Percentiles rank a stretch among this genome's conserved stretches.
Evolutionary conservation across 2,329 filamentous ascomycete species (phyloP).

Genomic region (Cercospora janseana): DNA sequence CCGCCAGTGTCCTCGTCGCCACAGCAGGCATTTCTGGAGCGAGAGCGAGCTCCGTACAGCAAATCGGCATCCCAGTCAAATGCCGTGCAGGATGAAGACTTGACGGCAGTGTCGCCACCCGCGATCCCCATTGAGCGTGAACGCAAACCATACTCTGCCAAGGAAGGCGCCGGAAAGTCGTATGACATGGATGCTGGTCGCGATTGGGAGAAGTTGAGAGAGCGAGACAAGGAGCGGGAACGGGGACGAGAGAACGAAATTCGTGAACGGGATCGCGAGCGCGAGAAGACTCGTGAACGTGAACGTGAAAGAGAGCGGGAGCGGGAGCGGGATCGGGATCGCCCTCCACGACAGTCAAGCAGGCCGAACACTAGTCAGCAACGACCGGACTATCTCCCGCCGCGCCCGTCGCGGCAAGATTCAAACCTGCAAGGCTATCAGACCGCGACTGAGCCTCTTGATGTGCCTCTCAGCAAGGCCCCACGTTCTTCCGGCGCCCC

Average conservation of each 20-base stretch:
- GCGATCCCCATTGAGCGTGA: conserved; percentile 61
- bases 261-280: conserved; percentile 11
- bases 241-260: conserved; percentile 21
- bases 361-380: conserved; percentile 18
- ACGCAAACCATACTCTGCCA: conserved; percentile 61
- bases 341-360: conserved; percentile 20
- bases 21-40: conserved; percentile 37
- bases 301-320: conserved; percentile 18
- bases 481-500: conserved; percentile 26
- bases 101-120: conserved; percentile 35
- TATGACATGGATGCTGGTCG: conserved; percentile 39
- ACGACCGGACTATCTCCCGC: conserved; percentile 15
- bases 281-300: conserved; percentile 17
- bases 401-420: conserved; percentile 16
- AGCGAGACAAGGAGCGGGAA: conserved; percentile 20
- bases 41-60: conserved; percentile 44
- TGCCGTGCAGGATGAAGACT: conserved; percentile 39
- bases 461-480: conserved; percentile 25
- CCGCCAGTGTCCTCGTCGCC: conserved; percentile 27
- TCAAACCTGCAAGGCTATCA: conserved; percentile 22
- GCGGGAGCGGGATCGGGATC: conserved; percentile 20
- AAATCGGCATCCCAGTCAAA: conserved; percentile 32
- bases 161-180: conserved; percentile 59
- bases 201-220: conserved; percentile 20
- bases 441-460: conserved; percentile 23